Percentiles rank a stretch among this genome's conserved stretches.
These are phyloP conservation scores for Fusarium citri DNA, from an alignment of 2,329 filamentous ascomycete species.

Conservation along the genomic window DNA sequence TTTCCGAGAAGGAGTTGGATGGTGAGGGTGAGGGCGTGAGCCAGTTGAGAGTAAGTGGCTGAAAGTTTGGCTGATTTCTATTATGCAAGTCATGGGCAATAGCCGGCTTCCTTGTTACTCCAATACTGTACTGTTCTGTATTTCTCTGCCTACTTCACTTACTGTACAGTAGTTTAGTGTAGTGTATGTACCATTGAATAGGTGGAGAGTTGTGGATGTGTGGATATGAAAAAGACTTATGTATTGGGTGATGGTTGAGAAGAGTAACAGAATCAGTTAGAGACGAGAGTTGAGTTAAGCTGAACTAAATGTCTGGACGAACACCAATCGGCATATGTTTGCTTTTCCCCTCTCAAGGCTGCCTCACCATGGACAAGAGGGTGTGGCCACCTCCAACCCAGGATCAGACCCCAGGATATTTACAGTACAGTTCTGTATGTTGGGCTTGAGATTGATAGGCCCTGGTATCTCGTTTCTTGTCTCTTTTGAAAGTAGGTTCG, in stretches of 20 bases:
- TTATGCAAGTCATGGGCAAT: conserved; percentile 39
- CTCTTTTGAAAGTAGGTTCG: not conserved
- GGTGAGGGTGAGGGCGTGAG: conserved; percentile 20
- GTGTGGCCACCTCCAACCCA: not conserved
- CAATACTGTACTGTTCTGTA: not conserved
- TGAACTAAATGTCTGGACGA: conserved; percentile 26
- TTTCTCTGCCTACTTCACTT: not conserved
- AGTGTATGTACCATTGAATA: not conserved
- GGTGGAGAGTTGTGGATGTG: not conserved
- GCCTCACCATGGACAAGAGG: not conserved
- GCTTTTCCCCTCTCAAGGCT: not conserved
- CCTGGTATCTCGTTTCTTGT: conserved; percentile 1
- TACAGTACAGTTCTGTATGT: not conserved
- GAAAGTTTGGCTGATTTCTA: conserved; percentile 24
- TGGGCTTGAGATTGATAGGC: conserved; percentile 4
- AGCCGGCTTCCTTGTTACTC: conserved; percentile 1
- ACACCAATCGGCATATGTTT: not conserved
- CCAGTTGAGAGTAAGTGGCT: conserved; percentile 20
- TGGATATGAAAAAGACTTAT: not conserved
- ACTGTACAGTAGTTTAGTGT: not conserved
- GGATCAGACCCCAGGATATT: not conserved
- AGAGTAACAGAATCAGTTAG: not conserved
- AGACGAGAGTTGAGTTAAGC: not conserved
- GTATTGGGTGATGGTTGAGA: conserved; percentile 22
- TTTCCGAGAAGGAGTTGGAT: not conserved